Conservation (phyloP, 768 basidiomycete species). For the Phanerochaete carnosa region DNA sequence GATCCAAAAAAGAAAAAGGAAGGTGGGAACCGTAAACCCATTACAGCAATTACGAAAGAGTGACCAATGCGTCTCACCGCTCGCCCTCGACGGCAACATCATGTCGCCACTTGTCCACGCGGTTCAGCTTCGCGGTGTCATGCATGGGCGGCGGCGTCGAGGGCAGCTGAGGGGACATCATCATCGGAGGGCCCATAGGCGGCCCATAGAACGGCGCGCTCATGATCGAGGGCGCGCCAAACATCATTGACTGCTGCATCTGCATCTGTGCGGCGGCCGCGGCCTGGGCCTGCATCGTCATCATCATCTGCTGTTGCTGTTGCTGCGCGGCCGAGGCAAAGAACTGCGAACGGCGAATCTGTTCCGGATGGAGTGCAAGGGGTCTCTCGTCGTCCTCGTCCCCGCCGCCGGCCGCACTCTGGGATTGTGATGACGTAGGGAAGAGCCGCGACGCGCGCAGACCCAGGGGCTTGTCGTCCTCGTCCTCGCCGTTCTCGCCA, state of each 20-base stretch:
- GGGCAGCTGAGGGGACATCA: slow-evolving; percentile 42
- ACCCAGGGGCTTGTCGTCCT: slow-evolving; percentile 70
- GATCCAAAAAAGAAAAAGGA: slow-evolving; percentile 8
- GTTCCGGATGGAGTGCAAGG: slow-evolving; percentile 72
- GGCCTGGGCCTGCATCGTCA: slow-evolving; percentile 77
- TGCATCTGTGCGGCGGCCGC: slow-evolving; percentile 35
- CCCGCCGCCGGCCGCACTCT: slow-evolving; percentile 12
- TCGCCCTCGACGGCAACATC: slow-evolving; percentile 75
- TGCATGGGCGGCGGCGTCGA: slow-evolving; percentile 58
- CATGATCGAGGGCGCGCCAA: slow-evolving; percentile 56
- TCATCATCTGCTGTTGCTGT: slow-evolving; percentile 56
- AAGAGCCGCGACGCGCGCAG: slow-evolving; percentile 54
- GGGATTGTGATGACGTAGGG: slow-evolving; percentile 1
- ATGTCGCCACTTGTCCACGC: slow-evolving; percentile 79
- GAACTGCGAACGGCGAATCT: slow-evolving; percentile 67
- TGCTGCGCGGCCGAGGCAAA: slow-evolving; percentile 42
- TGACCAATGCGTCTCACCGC: slow-evolving; percentile 6
- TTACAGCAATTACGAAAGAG: not conserved
- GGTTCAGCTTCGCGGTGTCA: slow-evolving; percentile 63
- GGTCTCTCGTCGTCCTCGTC: slow-evolving; percentile 62
- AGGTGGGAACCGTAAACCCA: not conserved
- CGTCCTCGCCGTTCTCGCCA: slow-evolving; percentile 21
- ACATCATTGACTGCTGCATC: slow-evolving; percentile 72
- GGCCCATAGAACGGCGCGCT: slow-evolving; percentile 59
- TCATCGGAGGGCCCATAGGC: slow-evolving; percentile 31